Base-by-base conservation (phyloP, 2,329 filamentous ascomycete species). In the Paraphoma sp. region DNA sequence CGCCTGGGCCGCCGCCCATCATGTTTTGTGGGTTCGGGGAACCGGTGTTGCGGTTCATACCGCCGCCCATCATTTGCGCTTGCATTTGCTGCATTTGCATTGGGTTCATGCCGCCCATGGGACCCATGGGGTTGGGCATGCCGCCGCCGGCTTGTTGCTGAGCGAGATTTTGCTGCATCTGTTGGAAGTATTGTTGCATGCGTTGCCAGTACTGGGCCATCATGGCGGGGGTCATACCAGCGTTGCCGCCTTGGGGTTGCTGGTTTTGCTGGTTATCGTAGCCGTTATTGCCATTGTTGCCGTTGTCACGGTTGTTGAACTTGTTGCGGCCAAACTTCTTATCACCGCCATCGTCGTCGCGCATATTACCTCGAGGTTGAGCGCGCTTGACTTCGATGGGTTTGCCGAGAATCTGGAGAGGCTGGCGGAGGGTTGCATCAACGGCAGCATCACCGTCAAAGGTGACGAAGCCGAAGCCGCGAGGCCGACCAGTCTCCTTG, bases 171-270 rank as follows among this genome's bases (percentile, higher is more conserved):
- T 94, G 91, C 78, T 96, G 93, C 92, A 97, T 95, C 85, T 97
- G 89, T 54, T 89, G 84, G 77, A 97, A 96, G 79, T 96, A 97
- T 75, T 97, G 92, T 78, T 99, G 95, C 94, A 99, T 98, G 46
- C 93, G 88, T 76, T 97, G 92, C 87, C 95, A 96, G 80, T 98
- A 97, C 76, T 97, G 93, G 2, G 95, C 95, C 93, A 98, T 97
- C 82, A 96, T 89, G 71, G 97, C 93, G 0, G 94, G 94, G 17
- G 91, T 96, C 91, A 98, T 96, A 60, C 90, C 89, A 30, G 58
- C 68, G 47, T 65, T 71, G 54, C 74, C 76, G 33, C 64, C 69
- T 58, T 75, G 74, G 53, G 80, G 80, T 48, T 77, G 77, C 56
- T 79, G 78, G 56, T 77, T 76, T 43, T 77, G 76, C 45, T 83